Conservation (phyloP, 2,329 filamentous ascomycete genomes). For the Aspergillus quadricinctus region DNA sequence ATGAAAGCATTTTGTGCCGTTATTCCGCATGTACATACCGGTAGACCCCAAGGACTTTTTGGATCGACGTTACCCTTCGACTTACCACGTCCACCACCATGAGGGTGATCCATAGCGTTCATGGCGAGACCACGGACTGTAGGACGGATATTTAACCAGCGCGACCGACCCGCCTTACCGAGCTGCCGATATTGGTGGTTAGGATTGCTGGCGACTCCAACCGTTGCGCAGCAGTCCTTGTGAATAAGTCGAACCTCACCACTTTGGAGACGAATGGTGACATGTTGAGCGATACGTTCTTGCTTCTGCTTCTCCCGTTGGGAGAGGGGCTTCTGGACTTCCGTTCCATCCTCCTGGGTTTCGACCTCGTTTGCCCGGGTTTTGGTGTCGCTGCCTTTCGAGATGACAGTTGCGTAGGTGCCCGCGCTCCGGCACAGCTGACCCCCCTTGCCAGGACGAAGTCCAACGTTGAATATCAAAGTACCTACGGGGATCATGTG, state of each 20-base stretch:
- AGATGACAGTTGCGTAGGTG: constrained; percentile 81
- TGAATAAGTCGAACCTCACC: constrained; percentile 86
- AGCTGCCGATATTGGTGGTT: constrained; percentile 86
- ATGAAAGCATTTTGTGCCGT: constrained; percentile 4
- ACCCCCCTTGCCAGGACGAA: constrained; percentile 64
- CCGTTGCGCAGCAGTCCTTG: constrained; percentile 89
- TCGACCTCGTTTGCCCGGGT: constrained; percentile 53
- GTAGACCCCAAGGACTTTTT: constrained; percentile 92
- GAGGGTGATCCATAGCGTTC: constrained; percentile 98
- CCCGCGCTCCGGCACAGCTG: constrained; percentile 95
- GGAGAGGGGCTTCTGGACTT: constrained; percentile 31
- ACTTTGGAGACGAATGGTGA: constrained; percentile 83
- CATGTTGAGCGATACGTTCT: constrained; percentile 67
- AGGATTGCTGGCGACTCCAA: constrained; percentile 90
- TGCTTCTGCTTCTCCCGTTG: constrained; percentile 38
- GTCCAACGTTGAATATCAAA: constrained; percentile 84
- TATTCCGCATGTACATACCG: constrained; percentile 57
- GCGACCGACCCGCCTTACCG: constrained; percentile 88
- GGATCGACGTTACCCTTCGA: constrained; percentile 97
- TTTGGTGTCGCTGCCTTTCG: constrained; percentile 70
- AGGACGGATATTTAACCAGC: constrained; percentile 90
- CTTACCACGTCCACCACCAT: constrained; percentile 98
- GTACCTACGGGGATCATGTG: constrained; percentile 97
- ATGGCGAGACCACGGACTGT: constrained; percentile 97
- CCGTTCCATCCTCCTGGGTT: constrained; percentile 35